Evolutionary conservation across 2,329 filamentous ascomycete species (phyloP).

Genomic region (Grosmannia serpens): DNA sequence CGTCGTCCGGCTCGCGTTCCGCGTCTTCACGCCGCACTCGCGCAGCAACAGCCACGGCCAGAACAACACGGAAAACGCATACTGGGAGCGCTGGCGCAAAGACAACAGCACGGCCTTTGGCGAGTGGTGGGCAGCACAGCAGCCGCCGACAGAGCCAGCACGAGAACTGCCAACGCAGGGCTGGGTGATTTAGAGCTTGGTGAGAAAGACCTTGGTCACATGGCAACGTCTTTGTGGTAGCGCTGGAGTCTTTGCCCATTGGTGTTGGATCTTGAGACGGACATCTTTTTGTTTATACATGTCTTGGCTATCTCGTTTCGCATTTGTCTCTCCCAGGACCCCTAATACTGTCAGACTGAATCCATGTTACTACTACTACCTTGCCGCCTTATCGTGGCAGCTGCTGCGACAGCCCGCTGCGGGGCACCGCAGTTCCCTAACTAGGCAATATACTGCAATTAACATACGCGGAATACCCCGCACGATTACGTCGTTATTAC

Average conservation of each 20-base stretch:
- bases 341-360: neutral
- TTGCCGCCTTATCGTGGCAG: neutral
- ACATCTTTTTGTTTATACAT: neutral
- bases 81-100: constrained; percentile 7
- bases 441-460: neutral
- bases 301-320: neutral
- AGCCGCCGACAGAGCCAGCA: constrained; percentile 7
- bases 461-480: neutral
- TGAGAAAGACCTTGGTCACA: too few species aligned
- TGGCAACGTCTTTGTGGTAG: neutral
- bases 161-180: neutral
- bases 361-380: too few species aligned
- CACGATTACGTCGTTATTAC: neutral
- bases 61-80: neutral
- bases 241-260: neutral
- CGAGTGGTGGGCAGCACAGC: constrained; percentile 9
- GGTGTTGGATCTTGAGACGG: neutral
- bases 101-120: neutral
- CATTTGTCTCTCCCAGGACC: neutral
- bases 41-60: neutral
- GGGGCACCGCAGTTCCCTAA: neutral
- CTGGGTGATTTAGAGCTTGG: neutral
- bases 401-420: neutral
- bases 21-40: neutral
- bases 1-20: neutral